Evolutionary conservation across 177 flowering plant species (phyloP).

Genomic region (Vitis hybrid): DNA sequence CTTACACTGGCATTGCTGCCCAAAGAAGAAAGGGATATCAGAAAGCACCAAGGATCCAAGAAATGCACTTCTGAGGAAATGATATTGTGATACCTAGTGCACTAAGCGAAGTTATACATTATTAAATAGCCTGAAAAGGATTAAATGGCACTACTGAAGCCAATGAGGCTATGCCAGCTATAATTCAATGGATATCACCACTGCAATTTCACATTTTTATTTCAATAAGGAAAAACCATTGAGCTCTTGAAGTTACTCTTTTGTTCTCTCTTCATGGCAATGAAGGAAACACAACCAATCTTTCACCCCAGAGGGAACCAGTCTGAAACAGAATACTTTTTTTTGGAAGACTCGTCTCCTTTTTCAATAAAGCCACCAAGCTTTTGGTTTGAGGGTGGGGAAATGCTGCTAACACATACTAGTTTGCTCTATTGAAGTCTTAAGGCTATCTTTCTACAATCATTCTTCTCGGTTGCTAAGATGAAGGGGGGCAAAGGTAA

Average conservation of each 20-base stretch:
- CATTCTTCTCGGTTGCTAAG: too few species aligned
- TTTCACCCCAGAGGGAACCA: neutral
- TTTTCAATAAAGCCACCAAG: neutral
- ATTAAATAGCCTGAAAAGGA: neutral
- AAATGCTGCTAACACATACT: too few species aligned
- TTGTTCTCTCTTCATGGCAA: too few species aligned
- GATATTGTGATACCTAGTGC: neutral
- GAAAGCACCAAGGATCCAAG: neutral
- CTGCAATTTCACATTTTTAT: too few species aligned
- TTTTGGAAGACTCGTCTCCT: neutral
- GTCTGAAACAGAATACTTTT: too few species aligned
- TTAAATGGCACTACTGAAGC: neutral
- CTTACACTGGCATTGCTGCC: slow-evolving; percentile 20
- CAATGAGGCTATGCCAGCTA: neutral
- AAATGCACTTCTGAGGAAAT: neutral
- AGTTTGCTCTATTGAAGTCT: neutral
- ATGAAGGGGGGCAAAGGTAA: too few species aligned
- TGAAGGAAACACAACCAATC: too few species aligned
- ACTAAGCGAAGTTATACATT: neutral
- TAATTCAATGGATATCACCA: too few species aligned
- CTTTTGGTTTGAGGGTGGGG: neutral
- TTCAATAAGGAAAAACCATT: too few species aligned
- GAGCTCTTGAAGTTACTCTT: too few species aligned
- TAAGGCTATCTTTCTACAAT: slow-evolving; percentile 2
- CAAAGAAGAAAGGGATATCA: slow-evolving; percentile 19